These are phyloP conservation scores for Penicillium cosmopolitanum DNA, from an alignment of 495 filamentous ascomycete species.

Conservation along the genomic window DNA sequence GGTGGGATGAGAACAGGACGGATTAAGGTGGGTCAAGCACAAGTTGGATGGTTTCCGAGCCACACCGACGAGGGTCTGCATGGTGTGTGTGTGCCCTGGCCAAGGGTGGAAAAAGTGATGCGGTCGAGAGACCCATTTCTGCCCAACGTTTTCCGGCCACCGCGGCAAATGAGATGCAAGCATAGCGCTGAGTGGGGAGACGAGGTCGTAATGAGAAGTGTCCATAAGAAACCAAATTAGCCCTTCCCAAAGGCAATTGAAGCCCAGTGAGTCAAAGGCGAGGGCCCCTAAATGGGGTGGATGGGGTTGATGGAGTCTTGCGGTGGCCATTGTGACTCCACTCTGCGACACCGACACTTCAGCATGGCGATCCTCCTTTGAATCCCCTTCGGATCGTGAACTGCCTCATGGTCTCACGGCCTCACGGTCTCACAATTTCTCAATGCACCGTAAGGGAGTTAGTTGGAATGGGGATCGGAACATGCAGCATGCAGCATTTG, in stretches of 20 bases:
- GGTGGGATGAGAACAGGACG: constrained; percentile 6
- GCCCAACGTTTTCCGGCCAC: constrained; percentile 43
- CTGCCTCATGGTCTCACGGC: constrained; percentile 10
- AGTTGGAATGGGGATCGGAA: constrained; percentile 24
- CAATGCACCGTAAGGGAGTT: constrained; percentile 21
- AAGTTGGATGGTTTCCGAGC: constrained; percentile 8
- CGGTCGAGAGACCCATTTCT: constrained; percentile 35
- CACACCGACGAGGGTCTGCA: constrained; percentile 19
- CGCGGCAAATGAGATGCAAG: constrained; percentile 40
- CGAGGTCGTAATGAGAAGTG: constrained; percentile 8
- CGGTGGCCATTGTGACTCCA: constrained; percentile 22
- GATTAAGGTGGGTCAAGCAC: constrained; percentile 15
- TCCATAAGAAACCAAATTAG: constrained; percentile 1
- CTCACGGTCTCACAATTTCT: background rate
- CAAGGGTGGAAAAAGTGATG: constrained; percentile 23
- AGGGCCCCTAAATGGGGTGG: constrained; percentile 9
- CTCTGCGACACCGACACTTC: constrained; percentile 37
- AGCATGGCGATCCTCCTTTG: constrained; percentile 17
- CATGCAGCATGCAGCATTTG: constrained; percentile 8
- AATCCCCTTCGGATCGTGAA: background rate
- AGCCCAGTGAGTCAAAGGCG: constrained; percentile 18
- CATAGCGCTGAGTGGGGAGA: constrained; percentile 24
- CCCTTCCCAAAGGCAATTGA: background rate
- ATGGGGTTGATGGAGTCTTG: constrained; percentile 24
- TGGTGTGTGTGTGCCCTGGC: constrained; percentile 8